Conservation (phyloP, 2,329 filamentous ascomycete species). For the Alternaria infectoria region DNA sequence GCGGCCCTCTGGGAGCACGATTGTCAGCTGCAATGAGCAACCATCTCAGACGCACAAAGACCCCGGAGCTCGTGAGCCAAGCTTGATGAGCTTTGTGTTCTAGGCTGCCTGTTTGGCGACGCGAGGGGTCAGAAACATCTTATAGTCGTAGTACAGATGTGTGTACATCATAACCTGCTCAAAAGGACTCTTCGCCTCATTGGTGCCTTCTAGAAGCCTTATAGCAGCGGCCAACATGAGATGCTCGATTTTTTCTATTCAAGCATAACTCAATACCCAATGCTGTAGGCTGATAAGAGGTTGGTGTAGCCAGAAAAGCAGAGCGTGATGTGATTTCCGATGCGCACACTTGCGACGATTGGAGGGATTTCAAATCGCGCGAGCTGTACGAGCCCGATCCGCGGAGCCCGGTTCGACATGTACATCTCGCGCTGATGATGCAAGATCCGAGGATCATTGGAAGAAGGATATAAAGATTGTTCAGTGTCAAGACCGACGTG, state of each 20-base stretch:
- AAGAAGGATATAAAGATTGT: not conserved
- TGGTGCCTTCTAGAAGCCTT: not conserved
- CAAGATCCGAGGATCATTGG: not conserved
- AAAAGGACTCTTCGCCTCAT: not conserved
- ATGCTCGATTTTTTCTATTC: not conserved
- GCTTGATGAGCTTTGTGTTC: not conserved
- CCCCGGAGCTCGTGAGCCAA: not conserved
- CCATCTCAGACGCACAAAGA: not conserved
- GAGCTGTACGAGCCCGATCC: not conserved
- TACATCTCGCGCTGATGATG: not conserved
- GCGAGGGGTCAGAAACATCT: slow-evolving; percentile 51
- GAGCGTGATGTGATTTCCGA: not conserved
- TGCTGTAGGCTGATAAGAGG: not conserved
- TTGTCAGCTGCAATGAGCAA: not conserved
- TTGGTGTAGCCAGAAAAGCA: not conserved
- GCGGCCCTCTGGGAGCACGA: not conserved
- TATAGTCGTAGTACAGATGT: slow-evolving; percentile 50
- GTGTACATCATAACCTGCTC: not conserved
- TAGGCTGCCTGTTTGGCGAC: not conserved
- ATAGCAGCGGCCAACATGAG: not conserved
- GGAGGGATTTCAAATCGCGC: not conserved
- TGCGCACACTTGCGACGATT: not conserved
- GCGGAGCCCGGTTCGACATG: not conserved
- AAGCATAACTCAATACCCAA: not conserved
- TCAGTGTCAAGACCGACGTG: not conserved